phyloP scores from a whole-genome alignment of 495 filamentous ascomycete genomes.

The Trichoderma gamsii region DNA sequence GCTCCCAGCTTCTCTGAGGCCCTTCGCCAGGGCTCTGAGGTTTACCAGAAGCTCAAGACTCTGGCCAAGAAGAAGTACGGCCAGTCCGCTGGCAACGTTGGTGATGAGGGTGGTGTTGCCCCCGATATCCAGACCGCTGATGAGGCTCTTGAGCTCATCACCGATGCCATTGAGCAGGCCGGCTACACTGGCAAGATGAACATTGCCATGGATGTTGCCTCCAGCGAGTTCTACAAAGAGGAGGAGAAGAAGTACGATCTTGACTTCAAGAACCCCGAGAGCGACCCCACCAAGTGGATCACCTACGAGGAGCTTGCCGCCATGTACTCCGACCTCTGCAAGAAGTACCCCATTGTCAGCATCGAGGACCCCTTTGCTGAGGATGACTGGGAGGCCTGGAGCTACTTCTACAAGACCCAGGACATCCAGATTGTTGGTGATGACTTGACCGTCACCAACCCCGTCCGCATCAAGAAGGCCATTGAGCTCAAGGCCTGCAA shows the following conservation, averaged over 20 bases:
- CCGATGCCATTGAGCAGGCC: constrained; percentile 84
- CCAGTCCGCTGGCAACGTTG: constrained; percentile 96
- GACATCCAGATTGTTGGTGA: constrained; percentile 98
- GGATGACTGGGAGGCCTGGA: constrained; percentile 94
- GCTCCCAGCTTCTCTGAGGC: constrained; percentile 90
- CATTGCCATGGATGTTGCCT: constrained; percentile 99
- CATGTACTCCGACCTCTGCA: constrained; percentile 77
- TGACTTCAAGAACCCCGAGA: constrained; percentile 98
- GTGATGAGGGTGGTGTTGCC: constrained; percentile 99
- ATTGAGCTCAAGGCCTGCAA: constrained; percentile 99
- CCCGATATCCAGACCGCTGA: constrained; percentile 96
- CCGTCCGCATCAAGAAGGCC: constrained; percentile 96
- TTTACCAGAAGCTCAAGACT: constrained; percentile 96
- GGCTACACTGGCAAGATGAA: constrained; percentile 93
- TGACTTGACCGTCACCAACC: constrained; percentile 94
- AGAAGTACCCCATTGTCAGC: constrained; percentile 95
- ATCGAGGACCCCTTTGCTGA: constrained; percentile 68
- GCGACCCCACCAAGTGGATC: constrained; percentile 92
- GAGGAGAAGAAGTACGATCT: constrained; percentile 98
- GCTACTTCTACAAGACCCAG: constrained; percentile 99
- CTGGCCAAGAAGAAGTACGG: constrained; percentile 99
- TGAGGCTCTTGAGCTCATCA: constrained; percentile 96
- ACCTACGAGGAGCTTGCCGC: constrained; percentile 97
- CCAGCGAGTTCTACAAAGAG: constrained; percentile 98
- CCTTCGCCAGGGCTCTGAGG: constrained; percentile 90